phyloP scores from a whole-genome alignment of 805 yeast species.

The Suhomyces sp. region DNA sequence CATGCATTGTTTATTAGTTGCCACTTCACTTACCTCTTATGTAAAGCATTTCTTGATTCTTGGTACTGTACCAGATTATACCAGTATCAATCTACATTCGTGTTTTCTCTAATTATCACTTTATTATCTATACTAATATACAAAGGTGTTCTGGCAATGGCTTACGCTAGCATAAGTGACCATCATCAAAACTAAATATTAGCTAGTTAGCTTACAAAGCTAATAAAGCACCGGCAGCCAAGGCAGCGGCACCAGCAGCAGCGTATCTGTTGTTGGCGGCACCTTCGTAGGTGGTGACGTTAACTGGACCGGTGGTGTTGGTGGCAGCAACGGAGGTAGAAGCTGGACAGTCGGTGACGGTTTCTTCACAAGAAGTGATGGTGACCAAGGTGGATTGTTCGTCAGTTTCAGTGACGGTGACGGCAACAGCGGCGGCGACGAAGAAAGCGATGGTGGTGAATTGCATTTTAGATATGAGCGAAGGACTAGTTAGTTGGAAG shows the following conservation, averaged over 20 bases:
- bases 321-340: constrained; percentile 16
- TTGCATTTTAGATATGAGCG: constrained; percentile 34
- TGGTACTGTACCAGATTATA: no score
- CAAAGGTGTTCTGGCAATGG: constrained; percentile 1
- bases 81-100: no score
- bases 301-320: constrained; percentile 28
- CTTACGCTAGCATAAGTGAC: neutral
- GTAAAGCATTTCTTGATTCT: no score
- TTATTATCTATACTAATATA: constrained; percentile 10
- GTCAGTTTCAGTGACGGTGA: constrained; percentile 37
- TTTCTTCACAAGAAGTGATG: constrained; percentile 45
- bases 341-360: constrained; percentile 51
- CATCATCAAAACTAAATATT: constrained; percentile 1
- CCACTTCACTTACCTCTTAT: no score
- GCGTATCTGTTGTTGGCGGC: constrained; percentile 31
- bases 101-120: constrained; percentile 45
- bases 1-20: no score
- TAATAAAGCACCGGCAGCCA: constrained; percentile 50
- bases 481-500: constrained; percentile 11
- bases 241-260: constrained; percentile 48
- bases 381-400: constrained; percentile 43
- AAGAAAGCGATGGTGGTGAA: constrained; percentile 39
- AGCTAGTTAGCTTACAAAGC: constrained; percentile 16
- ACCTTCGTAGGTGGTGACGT: constrained; percentile 38
- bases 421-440: constrained; percentile 32